Evolutionary conservation across 805 yeast genomes (phyloP), one percentile per base, ranked within the genome.

Genomic region (Citeromyces nyonsensis): DNA sequence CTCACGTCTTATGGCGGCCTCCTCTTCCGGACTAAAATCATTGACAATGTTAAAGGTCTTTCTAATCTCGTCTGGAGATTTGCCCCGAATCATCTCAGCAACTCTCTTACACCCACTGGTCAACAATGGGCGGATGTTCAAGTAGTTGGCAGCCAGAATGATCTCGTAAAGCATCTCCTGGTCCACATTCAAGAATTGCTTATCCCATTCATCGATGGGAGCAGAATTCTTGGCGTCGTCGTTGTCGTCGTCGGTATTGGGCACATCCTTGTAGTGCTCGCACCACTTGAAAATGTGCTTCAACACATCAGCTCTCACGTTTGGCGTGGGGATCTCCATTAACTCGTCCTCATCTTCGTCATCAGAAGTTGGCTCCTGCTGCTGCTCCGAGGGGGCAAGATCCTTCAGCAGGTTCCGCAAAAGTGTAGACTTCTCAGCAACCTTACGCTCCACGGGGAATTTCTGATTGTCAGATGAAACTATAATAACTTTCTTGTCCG

Each of bases 241-340:
- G 36, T 73, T 83, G 34, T 77, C 86, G 31, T 68, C 73, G 39
- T 75, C 84, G 12, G 82, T 81, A 54, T 76, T 76, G 12, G 62
- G 63, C 7, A 80, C 69, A 49, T 82, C 85, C 52, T 77, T 80
- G 61, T 88, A 95, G 52, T 88, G 91, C 48, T 82, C 93, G 46
- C 95, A 85, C 93, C 95, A 88, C 51, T 88, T 95, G 34, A 88
- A 63, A n/a, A 88, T 88, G 50, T 85, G 84, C 52, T 79, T 73
- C 56, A 88, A 64, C 13, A 88, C 94, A 11, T 79, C 74, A 7
- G 94, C 79, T 42, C 88, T 66, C 25, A 85, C 95, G 47, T 83
- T 85, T 26, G 94, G 95, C 9, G 85, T 73, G 25, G 96, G 96
- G 45, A 88, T 79, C 38, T 73, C 81, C 40, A 75, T 73, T 27